Evolutionary conservation across 805 yeast species (phyloP).

Genomic region (Wickerhamomyces strasburgensis): DNA sequence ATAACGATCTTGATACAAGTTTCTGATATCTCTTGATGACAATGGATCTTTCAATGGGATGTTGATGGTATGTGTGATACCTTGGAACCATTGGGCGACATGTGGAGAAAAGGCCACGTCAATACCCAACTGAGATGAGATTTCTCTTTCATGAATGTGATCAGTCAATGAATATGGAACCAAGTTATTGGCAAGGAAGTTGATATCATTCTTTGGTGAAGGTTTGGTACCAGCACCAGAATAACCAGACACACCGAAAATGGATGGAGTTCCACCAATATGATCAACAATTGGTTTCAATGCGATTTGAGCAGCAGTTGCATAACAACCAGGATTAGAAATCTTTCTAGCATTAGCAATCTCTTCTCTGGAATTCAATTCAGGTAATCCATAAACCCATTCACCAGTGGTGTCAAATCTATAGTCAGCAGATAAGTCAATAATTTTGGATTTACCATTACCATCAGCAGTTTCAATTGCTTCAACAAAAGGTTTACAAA

Average conservation of each 20-base stretch:
- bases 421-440: conserved; percentile 94
- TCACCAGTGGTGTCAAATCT: conserved; percentile 84
- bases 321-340: conserved; percentile 98
- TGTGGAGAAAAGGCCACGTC: conserved; percentile 92
- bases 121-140: conserved; percentile 71
- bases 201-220: conserved; percentile 86
- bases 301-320: conserved; percentile 96
- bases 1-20: conserved; percentile 82
- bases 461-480: conserved; percentile 64
- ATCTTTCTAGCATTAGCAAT: conserved; percentile 75
- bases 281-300: conserved; percentile 78
- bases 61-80: conserved; percentile 87
- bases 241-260: conserved; percentile 96
- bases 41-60: conserved; percentile 74
- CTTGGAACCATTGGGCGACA: conserved; percentile 99
- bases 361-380: conserved; percentile 61
- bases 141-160: conserved; percentile 94
- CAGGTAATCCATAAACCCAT: conserved; percentile 97
- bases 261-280: conserved; percentile 67
- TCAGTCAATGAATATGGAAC: conserved; percentile 95
- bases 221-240: conserved; percentile 99
- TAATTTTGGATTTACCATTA: conserved; percentile 70
- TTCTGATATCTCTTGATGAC: conserved; percentile 77
- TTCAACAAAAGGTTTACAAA: conserved; percentile 82
- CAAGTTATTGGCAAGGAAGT: conserved; percentile 70